Conservation (phyloP, 805 yeast genomes). For the Candida pseudoglaebosa region DNA sequence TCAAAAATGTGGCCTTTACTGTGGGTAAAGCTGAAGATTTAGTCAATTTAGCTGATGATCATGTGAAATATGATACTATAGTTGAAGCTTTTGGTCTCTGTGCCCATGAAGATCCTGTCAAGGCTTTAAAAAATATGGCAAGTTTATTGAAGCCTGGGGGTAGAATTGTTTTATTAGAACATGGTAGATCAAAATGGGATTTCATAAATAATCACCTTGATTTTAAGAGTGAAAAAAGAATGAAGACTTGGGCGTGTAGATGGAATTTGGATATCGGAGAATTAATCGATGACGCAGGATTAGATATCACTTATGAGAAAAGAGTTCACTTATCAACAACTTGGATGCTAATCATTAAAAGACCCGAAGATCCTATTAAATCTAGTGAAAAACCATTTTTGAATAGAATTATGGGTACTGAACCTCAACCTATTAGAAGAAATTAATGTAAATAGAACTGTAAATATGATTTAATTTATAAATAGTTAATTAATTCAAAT, state of each 20-base stretch:
- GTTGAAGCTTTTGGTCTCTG: constrained; percentile 94
- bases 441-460: constrained; percentile 6
- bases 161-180: constrained; percentile 81
- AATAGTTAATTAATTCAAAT: constrained; percentile 6
- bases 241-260: constrained; percentile 93
- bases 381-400: constrained; percentile 39
- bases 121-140: constrained; percentile 71
- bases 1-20: constrained; percentile 74
- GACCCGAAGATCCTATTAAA: constrained; percentile 60
- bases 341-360: constrained; percentile 76
- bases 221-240: constrained; percentile 74
- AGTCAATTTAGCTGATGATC: constrained; percentile 46
- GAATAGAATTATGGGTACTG: constrained; percentile 39
- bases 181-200: constrained; percentile 82
- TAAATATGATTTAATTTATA: constrained; percentile 7
- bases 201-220: constrained; percentile 79
- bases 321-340: constrained; percentile 91
- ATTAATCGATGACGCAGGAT: constrained; percentile 75
- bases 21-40: constrained; percentile 88
- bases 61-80: constrained; percentile 80
- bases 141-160: constrained; percentile 83
- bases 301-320: constrained; percentile 75
- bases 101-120: constrained; percentile 90
- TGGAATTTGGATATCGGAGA: constrained; percentile 96
- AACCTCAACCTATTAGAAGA: constrained; percentile 24